These are phyloP conservation scores for Alternaria panax DNA, from an alignment of 2,329 filamentous ascomycete genomes.

Conservation along the genomic window DNA sequence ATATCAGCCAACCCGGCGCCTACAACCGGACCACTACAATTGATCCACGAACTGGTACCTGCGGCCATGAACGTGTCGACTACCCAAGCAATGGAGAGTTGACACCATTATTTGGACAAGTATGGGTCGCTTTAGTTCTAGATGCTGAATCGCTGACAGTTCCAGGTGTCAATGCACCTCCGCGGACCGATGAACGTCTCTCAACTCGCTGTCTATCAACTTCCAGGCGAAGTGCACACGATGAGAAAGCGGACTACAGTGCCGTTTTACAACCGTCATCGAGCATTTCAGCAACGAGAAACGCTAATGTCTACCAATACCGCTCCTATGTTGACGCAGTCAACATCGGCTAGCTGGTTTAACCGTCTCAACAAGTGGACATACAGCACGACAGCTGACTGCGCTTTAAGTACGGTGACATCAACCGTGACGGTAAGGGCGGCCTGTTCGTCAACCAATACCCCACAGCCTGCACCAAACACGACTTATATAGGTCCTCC, in stretches of 20 bases:
- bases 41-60: constrained; percentile 62
- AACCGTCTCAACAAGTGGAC: constrained; percentile 6
- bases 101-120: constrained; percentile 74
- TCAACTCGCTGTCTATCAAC: constrained; percentile 73
- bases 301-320: not conserved
- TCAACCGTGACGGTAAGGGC: constrained; percentile 22
- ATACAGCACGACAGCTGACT: constrained; percentile 11
- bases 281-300: constrained; percentile 14
- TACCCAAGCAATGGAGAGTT: constrained; percentile 69
- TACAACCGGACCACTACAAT: constrained; percentile 72
- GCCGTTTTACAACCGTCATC: constrained; percentile 27
- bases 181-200: constrained; percentile 73
- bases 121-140: constrained; percentile 43
- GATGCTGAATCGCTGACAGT: not conserved
- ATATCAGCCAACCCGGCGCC: constrained; percentile 65
- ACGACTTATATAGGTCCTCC: constrained; percentile 14
- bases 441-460: constrained; percentile 9
- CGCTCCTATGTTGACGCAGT: not conserved
- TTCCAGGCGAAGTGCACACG: constrained; percentile 38
- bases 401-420: constrained; percentile 17
- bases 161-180: constrained; percentile 74
- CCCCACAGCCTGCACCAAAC: not conserved
- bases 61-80: constrained; percentile 59
- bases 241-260: constrained; percentile 26
- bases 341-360: not conserved